Conservation (phyloP, 352 stramenopile species). For the Phytophthora quininea region DNA sequence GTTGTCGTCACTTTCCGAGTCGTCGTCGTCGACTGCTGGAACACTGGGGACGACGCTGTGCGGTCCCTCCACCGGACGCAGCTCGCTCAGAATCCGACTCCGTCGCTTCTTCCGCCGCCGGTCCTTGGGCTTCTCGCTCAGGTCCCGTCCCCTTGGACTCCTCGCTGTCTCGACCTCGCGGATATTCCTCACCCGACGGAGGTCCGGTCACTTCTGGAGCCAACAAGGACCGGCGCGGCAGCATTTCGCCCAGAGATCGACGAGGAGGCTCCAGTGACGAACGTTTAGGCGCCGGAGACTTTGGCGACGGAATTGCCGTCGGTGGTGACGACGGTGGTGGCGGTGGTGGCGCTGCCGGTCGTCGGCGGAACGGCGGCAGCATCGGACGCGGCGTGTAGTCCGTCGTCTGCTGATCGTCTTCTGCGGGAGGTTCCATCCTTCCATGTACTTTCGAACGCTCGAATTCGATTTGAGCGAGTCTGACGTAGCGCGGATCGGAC, state of each 20-base stretch:
- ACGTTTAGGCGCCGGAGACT: not conserved
- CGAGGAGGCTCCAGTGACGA: slow-evolving; percentile 8
- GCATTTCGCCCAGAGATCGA: slow-evolving; percentile 31
- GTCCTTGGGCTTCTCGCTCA: slow-evolving; percentile 11
- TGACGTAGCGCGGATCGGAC: slow-evolving; percentile 6
- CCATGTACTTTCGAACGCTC: not conserved
- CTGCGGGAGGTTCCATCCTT: too few relatives aligned
- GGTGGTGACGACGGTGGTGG: not conserved
- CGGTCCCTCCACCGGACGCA: slow-evolving; percentile 35
- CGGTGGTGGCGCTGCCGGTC: slow-evolving; percentile 22
- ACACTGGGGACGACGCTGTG: slow-evolving; percentile 19
- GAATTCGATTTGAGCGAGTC: not conserved
- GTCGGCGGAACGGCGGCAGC: slow-evolving; percentile 27
- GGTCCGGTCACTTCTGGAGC: slow-evolving; percentile 23
- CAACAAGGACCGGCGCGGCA: slow-evolving; percentile 41
- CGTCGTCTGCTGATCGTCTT: not conserved
- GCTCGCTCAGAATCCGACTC: slow-evolving; percentile 44
- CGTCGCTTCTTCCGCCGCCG: slow-evolving; percentile 25
- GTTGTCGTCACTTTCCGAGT: slow-evolving; percentile 16
- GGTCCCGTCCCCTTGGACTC: slow-evolving; percentile 28
- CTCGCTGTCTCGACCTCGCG: slow-evolving; percentile 31
- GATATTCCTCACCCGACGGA: slow-evolving; percentile 13
- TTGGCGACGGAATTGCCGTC: not conserved
- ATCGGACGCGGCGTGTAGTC: slow-evolving; percentile 2
- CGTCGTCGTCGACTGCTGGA: slow-evolving; percentile 24